Conservation (phyloP, 495 filamentous ascomycete species). For the Talaromyces thailandensis region DNA sequence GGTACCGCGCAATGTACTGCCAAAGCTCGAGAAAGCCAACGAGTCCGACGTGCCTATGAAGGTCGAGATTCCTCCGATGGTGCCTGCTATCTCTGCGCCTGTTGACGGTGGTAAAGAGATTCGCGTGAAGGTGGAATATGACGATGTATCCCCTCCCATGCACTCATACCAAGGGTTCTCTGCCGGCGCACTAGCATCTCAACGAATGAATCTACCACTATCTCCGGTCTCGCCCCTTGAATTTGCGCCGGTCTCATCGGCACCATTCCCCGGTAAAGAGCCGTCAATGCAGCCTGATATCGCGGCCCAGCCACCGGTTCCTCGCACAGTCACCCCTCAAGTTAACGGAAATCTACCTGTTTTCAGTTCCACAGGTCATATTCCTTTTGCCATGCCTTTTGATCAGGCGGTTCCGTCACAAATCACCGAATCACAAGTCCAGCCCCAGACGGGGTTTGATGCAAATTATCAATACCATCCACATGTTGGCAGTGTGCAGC, state of each 20-base stretch:
- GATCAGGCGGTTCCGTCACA: not conserved
- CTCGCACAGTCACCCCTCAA: slow-evolving; percentile 11
- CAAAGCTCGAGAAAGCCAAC: not conserved
- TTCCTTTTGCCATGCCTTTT: slow-evolving; percentile 31
- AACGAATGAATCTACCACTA: not conserved
- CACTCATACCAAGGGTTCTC: not conserved
- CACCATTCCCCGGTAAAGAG: slow-evolving; percentile 1
- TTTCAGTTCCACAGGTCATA: slow-evolving; percentile 41
- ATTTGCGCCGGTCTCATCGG: slow-evolving; percentile 18
- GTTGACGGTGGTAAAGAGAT: not conserved
- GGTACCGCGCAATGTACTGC: not conserved
- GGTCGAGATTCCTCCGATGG: not conserved
- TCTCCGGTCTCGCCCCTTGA: not conserved
- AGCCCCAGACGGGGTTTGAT: not conserved
- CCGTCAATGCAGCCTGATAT: slow-evolving; percentile 9
- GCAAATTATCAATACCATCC: not conserved
- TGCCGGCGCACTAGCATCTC: not conserved
- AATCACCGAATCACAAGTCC: not conserved
- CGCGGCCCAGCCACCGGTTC: slow-evolving; percentile 21
- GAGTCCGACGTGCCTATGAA: not conserved
- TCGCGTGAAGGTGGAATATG: not conserved
- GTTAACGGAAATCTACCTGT: slow-evolving; percentile 39
- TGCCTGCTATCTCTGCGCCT: not conserved
- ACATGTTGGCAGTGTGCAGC: not conserved
- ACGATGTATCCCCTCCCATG: not conserved